Evolutionary conservation across 495 filamentous ascomycete species (phyloP).

Genomic region (Arthonia radiata): DNA sequence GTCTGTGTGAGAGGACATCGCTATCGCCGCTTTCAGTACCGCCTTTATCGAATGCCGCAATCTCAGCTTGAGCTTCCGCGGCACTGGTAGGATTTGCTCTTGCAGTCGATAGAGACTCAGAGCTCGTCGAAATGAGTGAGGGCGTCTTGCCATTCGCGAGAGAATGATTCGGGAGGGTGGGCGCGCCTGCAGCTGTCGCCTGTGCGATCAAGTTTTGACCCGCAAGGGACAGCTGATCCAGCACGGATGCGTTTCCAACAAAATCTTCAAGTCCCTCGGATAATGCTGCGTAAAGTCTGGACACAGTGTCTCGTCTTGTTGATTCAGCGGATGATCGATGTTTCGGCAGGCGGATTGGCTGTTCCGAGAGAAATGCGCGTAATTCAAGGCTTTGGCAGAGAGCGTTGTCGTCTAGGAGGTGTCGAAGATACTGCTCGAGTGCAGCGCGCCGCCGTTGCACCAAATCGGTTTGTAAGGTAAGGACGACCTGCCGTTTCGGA

Average conservation of each 20-base stretch:
- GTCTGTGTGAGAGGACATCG: too few species aligned
- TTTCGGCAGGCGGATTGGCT: constrained; percentile 36
- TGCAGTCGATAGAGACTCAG: too few species aligned
- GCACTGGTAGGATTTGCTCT: constrained; percentile 42
- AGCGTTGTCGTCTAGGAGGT: constrained; percentile 65
- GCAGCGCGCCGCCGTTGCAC: constrained; percentile 63
- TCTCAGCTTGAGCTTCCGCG: constrained; percentile 81
- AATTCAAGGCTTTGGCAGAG: constrained; percentile 86
- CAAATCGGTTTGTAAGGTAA: constrained; percentile 92
- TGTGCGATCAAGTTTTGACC: constrained; percentile 83
- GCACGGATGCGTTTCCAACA: constrained; percentile 76
- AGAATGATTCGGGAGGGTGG: constrained; percentile 17
- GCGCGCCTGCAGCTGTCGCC: constrained; percentile 44
- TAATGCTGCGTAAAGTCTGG: constrained; percentile 83
- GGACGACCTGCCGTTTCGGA: constrained; percentile 68
- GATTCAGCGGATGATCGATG: too few species aligned
- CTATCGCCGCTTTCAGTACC: too few species aligned
- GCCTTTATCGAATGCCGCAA: constrained; percentile 92
- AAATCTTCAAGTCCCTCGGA: constrained; percentile 97
- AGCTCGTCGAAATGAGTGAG: too few species aligned
- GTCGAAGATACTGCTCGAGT: constrained; percentile 61
- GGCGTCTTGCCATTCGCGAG: too few species aligned
- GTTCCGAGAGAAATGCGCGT: constrained; percentile 80
- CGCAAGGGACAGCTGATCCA: constrained; percentile 81
- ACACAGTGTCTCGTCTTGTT: constrained; percentile 55